phyloP scores from a whole-genome alignment of 1,284 basidiomycete genomes.

The Malassezia brasiliensis region DNA sequence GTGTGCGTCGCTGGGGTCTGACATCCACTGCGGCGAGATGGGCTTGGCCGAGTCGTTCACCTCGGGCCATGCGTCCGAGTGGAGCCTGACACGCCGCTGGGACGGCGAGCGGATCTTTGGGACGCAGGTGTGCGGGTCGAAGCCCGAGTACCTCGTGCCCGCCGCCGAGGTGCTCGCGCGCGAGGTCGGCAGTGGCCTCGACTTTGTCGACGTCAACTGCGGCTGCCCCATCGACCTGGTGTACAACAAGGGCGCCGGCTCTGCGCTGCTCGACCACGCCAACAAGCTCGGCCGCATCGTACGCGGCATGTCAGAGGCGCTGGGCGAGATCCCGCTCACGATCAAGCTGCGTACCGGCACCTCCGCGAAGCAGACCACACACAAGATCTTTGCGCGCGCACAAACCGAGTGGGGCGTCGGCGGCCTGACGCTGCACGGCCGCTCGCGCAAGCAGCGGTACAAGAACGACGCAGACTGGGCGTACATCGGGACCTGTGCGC shows the following conservation, averaged over 20 bases:
- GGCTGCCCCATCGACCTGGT: slow-evolving; percentile 96
- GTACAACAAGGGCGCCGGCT: slow-evolving; percentile 80
- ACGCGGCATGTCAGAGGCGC: slow-evolving; percentile 78
- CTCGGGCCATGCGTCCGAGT: slow-evolving; percentile 34
- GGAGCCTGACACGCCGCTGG: slow-evolving; percentile 53
- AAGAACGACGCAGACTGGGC: slow-evolving; percentile 46
- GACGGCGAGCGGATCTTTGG: slow-evolving; percentile 82
- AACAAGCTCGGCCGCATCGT: slow-evolving; percentile 75
- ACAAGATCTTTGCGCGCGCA: slow-evolving; percentile 80
- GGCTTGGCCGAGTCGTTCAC: slow-evolving; percentile 48
- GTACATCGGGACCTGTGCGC: slow-evolving; percentile 66
- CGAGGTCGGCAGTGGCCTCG: slow-evolving; percentile 58
- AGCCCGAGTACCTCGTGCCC: slow-evolving; percentile 60
- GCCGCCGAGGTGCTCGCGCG: slow-evolving; percentile 72
- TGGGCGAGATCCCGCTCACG: slow-evolving; percentile 88
- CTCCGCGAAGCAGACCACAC: slow-evolving; percentile 55
- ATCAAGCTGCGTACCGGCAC: slow-evolving; percentile 83
- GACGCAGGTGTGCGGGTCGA: slow-evolving; percentile 60
- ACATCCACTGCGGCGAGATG: slow-evolving; percentile 91
- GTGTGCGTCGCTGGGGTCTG: slow-evolving; percentile 74
- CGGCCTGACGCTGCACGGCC: slow-evolving; percentile 82
- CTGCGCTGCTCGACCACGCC: slow-evolving; percentile 74
- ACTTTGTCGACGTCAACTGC: slow-evolving; percentile 90
- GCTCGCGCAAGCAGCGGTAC: slow-evolving; percentile 46
- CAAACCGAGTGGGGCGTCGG: slow-evolving; percentile 65